phyloP scores from a whole-genome alignment of 2,329 filamentous ascomycete species.

The Dendrostoma leiphaemia region DNA sequence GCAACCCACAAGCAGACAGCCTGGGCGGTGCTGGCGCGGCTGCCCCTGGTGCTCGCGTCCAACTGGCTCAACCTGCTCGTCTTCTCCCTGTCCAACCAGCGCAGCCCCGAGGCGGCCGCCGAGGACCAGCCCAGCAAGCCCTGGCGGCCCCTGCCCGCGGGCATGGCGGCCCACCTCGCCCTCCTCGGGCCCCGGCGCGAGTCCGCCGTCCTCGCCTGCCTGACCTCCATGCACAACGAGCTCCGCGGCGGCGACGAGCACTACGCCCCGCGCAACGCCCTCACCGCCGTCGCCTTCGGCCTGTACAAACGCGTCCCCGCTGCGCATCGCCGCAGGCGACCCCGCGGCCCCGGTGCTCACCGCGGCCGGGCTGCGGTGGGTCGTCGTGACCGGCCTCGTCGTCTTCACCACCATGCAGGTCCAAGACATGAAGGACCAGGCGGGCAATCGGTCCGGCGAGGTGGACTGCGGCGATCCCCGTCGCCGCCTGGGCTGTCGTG shows the following conservation, averaged over 20 bases:
- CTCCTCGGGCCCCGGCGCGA: too few relatives aligned
- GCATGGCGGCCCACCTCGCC: constrained; percentile 17
- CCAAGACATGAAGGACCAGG: constrained; percentile 23
- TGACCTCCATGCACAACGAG: constrained; percentile 42
- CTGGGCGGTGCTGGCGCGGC: constrained; percentile 16
- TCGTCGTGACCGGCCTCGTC: constrained; percentile 14
- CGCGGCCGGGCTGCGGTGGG: constrained; percentile 3
- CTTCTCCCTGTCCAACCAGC: constrained; percentile 36
- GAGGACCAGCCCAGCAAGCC: constrained; percentile 42
- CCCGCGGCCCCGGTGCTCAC: not conserved
- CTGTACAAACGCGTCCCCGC: not conserved
- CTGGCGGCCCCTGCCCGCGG: constrained; percentile 30
- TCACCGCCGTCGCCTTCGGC: not conserved
- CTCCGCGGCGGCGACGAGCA: not conserved
- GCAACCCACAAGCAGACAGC: too few relatives aligned
- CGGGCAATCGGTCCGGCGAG: constrained; percentile 16
- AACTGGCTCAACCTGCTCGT: constrained; percentile 7
- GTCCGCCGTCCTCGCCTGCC: constrained; percentile 24
- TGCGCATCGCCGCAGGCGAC: not conserved
- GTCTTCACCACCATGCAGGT: constrained; percentile 24
- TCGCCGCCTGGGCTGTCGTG: not conserved
- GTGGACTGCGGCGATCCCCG: not conserved
- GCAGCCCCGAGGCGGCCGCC: constrained; percentile 27
- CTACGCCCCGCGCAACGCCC: not conserved
- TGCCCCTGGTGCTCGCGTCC: constrained; percentile 22